Conservation (phyloP, 2,329 filamentous ascomycete species). For the Xylaria sp. region DNA sequence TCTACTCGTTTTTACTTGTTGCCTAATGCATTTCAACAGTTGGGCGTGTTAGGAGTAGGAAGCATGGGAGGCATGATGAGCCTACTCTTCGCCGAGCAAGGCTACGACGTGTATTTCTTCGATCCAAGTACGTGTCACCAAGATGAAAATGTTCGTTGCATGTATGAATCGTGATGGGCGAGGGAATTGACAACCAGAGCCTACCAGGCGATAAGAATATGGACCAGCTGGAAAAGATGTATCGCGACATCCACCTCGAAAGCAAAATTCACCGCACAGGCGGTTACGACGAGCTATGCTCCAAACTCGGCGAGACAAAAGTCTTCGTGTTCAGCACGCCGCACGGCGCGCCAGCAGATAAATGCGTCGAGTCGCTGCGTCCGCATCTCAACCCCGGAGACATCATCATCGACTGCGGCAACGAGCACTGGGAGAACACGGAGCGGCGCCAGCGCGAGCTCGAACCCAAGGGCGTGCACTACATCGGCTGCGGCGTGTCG, state of each 20-base stretch:
- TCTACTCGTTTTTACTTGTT: background rate
- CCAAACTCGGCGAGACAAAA: slow-evolving; percentile 59
- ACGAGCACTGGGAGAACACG: slow-evolving; percentile 74
- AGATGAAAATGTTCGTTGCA: background rate
- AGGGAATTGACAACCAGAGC: slow-evolving; percentile 7
- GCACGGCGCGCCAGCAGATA: slow-evolving; percentile 56
- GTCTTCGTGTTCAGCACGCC: slow-evolving; percentile 65
- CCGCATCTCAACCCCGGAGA: slow-evolving; percentile 68
- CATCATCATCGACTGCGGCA: slow-evolving; percentile 75
- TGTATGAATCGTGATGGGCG: background rate
- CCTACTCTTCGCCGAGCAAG: slow-evolving; percentile 67
- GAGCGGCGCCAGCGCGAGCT: slow-evolving; percentile 70
- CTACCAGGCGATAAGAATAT: slow-evolving; percentile 55
- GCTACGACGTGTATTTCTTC: slow-evolving; percentile 63
- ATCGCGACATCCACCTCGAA: slow-evolving; percentile 48
- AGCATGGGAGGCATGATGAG: slow-evolving; percentile 69
- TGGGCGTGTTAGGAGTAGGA: slow-evolving; percentile 68
- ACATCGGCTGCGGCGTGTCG: slow-evolving; percentile 75
- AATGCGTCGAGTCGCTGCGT: slow-evolving; percentile 51
- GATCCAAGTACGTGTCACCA: slow-evolving; percentile 56
- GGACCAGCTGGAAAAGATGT: slow-evolving; percentile 54
- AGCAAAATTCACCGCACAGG: slow-evolving; percentile 49
- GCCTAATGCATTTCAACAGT: slow-evolving; percentile 46
- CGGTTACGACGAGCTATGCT: slow-evolving; percentile 63
- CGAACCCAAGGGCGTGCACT: slow-evolving; percentile 67